Percentiles rank a stretch among this genome's conserved stretches.
These are phyloP conservation scores for Pseudozyma pruni DNA, from an alignment of 1,284 basidiomycete genomes.

Conservation along the genomic window DNA sequence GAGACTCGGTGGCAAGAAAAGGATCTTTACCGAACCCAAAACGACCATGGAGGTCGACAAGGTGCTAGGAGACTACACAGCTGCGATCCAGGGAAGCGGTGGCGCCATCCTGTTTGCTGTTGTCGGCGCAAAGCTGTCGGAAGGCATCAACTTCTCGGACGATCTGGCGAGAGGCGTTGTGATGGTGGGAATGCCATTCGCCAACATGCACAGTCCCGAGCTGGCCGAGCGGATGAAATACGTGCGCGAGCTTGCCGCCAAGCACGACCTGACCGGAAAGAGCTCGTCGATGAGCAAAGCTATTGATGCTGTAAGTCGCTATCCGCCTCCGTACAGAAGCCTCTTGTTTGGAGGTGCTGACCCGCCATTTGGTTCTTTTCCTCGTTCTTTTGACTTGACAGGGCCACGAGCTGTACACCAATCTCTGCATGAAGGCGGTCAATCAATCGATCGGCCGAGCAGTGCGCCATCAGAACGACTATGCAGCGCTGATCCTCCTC, in stretches of 20 bases:
- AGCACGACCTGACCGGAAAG: neutral
- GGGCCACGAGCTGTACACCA: conserved; percentile 63
- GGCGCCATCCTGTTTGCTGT: conserved; percentile 77
- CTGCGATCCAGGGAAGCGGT: conserved; percentile 70
- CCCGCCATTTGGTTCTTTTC: too few relatives aligned
- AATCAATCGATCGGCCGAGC: conserved; percentile 93
- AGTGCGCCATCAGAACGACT: conserved; percentile 64
- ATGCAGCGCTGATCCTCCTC: conserved; percentile 62
- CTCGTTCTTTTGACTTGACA: too few relatives aligned
- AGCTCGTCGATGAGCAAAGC: neutral
- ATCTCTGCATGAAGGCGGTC: conserved; percentile 86
- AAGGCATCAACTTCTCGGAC: conserved; percentile 91
- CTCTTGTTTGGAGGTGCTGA: too few relatives aligned
- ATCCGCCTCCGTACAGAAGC: too few relatives aligned
- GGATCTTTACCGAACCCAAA: conserved; percentile 89
- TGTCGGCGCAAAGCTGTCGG: conserved; percentile 94
- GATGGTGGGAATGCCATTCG: conserved; percentile 88
- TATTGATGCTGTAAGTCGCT: conserved; percentile 36
- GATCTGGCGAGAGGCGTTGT: conserved; percentile 87
- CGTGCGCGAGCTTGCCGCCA: conserved; percentile 43
- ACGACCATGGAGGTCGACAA: conserved; percentile 80
- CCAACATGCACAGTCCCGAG: conserved; percentile 89
- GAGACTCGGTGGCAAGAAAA: conserved; percentile 79
- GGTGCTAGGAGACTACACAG: conserved; percentile 80
- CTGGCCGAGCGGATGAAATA: conserved; percentile 84